Conservation (phyloP, 2,329 filamentous ascomycete genomes). For the Scortechinia acanthostroma region DNA sequence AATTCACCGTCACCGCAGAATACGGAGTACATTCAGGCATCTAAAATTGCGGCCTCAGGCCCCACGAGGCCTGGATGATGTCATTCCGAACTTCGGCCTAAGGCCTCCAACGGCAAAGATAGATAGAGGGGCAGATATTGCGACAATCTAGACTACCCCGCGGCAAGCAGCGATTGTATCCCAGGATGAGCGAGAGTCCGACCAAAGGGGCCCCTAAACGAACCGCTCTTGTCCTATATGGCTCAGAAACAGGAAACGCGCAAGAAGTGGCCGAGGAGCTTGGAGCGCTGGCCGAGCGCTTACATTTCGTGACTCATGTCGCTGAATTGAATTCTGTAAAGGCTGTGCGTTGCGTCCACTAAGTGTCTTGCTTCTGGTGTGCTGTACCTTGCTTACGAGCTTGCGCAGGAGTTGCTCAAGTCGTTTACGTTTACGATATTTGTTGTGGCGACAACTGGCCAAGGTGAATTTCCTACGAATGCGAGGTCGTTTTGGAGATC, state of each 20-base stretch:
- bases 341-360: slow-evolving; percentile 48
- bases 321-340: slow-evolving; percentile 72
- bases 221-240: slow-evolving; percentile 71
- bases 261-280: slow-evolving; percentile 87
- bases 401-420: slow-evolving; percentile 36
- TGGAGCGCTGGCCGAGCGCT: slow-evolving; percentile 64
- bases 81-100: too few species aligned
- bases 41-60: too few species aligned
- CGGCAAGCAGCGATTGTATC: too few species aligned
- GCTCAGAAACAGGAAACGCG: slow-evolving; percentile 89
- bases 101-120: too few species aligned
- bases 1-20: too few species aligned
- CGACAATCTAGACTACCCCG: too few species aligned
- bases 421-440: slow-evolving; percentile 62
- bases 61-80: too few species aligned
- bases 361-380: slow-evolving; percentile 10
- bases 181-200: neutral
- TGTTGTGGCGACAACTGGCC: slow-evolving; percentile 83
- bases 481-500: slow-evolving; percentile 77
- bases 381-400: slow-evolving; percentile 6
- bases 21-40: too few species aligned
- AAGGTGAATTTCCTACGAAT: slow-evolving; percentile 87
- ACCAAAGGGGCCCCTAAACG: neutral
- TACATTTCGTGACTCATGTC: slow-evolving; percentile 72
- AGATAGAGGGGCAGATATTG: too few species aligned